Base-by-base conservation (phyloP, 202 grass and related monocot genomes). In the Brachypodium distachyon region DNA sequence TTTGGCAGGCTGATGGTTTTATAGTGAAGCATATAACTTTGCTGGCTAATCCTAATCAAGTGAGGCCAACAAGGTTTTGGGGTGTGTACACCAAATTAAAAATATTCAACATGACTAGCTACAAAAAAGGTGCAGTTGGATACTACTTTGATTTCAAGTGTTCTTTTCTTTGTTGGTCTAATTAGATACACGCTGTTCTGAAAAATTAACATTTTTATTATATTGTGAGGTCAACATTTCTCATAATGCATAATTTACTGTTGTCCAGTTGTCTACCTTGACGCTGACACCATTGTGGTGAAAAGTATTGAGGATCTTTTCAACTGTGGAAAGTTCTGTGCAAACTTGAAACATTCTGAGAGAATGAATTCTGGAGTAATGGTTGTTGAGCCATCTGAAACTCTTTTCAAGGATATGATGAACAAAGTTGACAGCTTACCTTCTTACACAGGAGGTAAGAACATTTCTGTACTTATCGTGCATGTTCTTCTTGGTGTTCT, bases 271-370 rank as follows among this genome's bases (percentile, higher is more conserved):
- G 96, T 95, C 83, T 99, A 99, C 73, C 87, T 99, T 19, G 96
- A 99, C 73, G 92, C 96, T 53, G 96, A 99, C 79, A 99, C 89
- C 58, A 87, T 99, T 65, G 92, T 99, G 9, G 82, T 99, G 38
- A 99, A 92, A 83, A 95, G 65, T 86, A 93, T 99, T 10, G 96
- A 99, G 2, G 92, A 93, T 87, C 65, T 95, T 61, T 99, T 99
- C 77, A 87, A 90, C 39, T 99, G 91, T 28, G 92, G 92, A 37
- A 87, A 90, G 78, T 99, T 99, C 39, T 95, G 96, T 85, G 92
- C 89, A 44, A 99, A 99, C 65, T 72, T 99, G 78, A 99, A 99
- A 80, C 96, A 95, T 88, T 99, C 96, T 36, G 96, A 99, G 86
- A 92, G 89, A 84, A 88, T 99, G 88, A 99, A 95, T 65, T 99